Percentiles rank a stretch among this genome's conserved stretches.
Conservation (phyloP, 1,284 basidiomycete species). For the Sporisorium exsertum region DNA sequence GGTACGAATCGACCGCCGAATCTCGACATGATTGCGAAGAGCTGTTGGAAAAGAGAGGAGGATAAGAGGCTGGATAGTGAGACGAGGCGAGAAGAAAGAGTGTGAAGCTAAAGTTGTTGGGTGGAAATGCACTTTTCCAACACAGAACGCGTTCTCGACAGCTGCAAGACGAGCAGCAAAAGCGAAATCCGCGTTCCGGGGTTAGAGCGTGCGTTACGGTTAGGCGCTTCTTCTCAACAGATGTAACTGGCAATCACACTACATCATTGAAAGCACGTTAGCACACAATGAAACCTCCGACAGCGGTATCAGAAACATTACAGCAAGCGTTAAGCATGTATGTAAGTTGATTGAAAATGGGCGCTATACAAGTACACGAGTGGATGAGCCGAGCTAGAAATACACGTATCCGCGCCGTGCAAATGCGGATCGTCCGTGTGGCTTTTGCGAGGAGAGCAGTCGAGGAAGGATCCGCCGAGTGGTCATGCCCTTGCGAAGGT, state of each 20-base stretch:
- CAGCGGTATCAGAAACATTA: not conserved
- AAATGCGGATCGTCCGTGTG: conserved; percentile 47
- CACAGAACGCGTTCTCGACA: conserved; percentile 16
- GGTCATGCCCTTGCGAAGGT: conserved; percentile 49
- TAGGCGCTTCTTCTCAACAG: not conserved
- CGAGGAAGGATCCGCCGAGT: not conserved
- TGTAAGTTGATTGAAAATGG: not conserved
- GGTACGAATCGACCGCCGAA: conserved; percentile 41
- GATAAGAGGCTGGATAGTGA: not conserved
- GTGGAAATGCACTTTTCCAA: conserved; percentile 10
- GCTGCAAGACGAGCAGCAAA: conserved; percentile 7
- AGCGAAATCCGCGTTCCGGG: conserved; percentile 12
- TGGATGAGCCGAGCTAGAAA: conserved; percentile 13
- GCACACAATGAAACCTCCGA: not conserved
- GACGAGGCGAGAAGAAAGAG: conserved; percentile 1
- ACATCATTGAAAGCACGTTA: not conserved
- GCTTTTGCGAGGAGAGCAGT: conserved; percentile 1
- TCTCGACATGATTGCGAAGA: conserved; percentile 30
- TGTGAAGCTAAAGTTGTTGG: conserved; percentile 8
- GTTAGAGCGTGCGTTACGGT: not conserved
- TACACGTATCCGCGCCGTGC: conserved; percentile 49
- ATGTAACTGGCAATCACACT: not conserved
- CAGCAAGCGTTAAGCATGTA: not conserved
- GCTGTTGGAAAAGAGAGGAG: not conserved
- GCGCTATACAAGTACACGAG: conserved; percentile 23